Conservation (phyloP, 2,329 filamentous ascomycete genomes). For the Xylariaceae sp. region DNA sequence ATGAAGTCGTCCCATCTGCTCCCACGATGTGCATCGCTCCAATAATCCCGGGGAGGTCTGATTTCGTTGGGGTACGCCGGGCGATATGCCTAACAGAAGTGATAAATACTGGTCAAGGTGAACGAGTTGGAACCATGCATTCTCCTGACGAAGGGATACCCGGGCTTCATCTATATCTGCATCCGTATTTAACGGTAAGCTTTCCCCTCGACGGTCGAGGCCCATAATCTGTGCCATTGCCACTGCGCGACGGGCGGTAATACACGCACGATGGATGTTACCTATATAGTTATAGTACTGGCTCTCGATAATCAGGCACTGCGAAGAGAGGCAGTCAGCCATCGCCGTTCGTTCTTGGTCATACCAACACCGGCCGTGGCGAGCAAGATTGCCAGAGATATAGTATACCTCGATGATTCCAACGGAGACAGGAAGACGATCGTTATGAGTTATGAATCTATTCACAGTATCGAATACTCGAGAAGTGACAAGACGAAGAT, state of each 20-base stretch:
- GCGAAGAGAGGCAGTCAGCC: background rate
- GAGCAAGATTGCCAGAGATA: background rate
- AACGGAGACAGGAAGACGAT: constrained; percentile 40
- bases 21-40: constrained; percentile 22
- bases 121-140: constrained; percentile 43
- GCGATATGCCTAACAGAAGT: constrained; percentile 42
- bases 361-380: background rate
- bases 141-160: constrained; percentile 30
- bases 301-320: constrained; percentile 40
- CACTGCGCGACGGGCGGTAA: constrained; percentile 40
- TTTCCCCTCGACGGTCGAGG: constrained; percentile 22
- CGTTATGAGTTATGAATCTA: constrained; percentile 39
- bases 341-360: constrained; percentile 24
- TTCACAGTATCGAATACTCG: constrained; percentile 27
- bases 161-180: constrained; percentile 22
- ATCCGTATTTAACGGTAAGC: constrained; percentile 16
- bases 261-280: constrained; percentile 41
- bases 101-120: constrained; percentile 43
- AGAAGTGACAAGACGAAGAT: constrained; percentile 8
- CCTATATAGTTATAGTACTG: constrained; percentile 44
- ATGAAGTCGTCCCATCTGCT: constrained; percentile 31
- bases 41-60: constrained; percentile 29
- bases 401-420: constrained; percentile 40
- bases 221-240: constrained; percentile 41
- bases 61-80: constrained; percentile 29